A percentile compares a stretch with the other conserved stretches of the same genome.
These are phyloP conservation scores for Turritis glabra DNA, from an alignment of 345 rosid species.

Conservation along the genomic window DNA sequence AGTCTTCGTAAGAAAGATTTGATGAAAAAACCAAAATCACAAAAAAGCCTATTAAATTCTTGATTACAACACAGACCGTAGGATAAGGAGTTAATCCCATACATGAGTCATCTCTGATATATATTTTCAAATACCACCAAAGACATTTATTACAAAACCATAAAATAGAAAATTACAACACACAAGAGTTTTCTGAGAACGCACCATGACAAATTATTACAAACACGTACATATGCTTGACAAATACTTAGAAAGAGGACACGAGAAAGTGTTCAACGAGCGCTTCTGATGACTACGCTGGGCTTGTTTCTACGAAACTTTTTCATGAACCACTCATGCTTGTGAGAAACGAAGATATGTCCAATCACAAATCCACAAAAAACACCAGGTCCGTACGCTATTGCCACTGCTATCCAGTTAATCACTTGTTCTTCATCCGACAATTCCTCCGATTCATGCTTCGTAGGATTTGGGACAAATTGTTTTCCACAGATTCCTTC, in stretches of 20 bases:
- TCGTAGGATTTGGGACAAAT: background rate
- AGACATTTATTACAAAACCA: background rate
- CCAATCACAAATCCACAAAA: slow-evolving; percentile 5
- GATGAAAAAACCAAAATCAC: too few species aligned
- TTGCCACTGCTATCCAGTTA: background rate
- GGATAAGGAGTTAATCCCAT: background rate
- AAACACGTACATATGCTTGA: background rate
- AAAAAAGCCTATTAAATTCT: too few species aligned
- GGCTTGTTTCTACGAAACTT: background rate
- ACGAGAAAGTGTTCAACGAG: background rate
- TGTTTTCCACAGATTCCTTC: background rate
- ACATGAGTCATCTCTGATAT: background rate
- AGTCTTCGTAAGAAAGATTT: too few species aligned
- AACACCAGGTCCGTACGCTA: background rate
- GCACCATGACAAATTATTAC: background rate
- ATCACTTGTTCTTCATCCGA: background rate
- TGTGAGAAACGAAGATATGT: background rate
- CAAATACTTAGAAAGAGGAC: background rate
- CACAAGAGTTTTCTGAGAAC: background rate
- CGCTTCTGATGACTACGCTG: background rate
- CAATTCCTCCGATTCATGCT: background rate
- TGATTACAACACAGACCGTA: too few species aligned
- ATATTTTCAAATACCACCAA: background rate
- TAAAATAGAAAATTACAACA: background rate
- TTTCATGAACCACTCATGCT: background rate